Evolutionary conservation across 495 filamentous ascomycete genomes (phyloP), one percentile per base, ranked within the genome.

Genomic region (Sporormia fimetaria): DNA sequence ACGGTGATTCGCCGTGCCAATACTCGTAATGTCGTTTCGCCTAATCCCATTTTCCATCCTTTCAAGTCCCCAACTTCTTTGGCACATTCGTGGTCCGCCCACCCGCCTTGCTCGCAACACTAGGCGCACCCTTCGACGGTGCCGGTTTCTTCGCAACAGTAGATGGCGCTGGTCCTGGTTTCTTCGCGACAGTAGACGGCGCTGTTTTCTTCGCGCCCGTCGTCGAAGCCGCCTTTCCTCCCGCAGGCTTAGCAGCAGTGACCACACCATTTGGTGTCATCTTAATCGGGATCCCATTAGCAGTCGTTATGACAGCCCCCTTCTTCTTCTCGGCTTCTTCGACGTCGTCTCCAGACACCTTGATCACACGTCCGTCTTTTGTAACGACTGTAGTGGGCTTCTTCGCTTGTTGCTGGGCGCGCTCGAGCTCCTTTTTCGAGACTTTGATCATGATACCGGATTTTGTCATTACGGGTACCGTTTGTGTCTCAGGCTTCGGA

Each of bases 381-480:
- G 41, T 44, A 10, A 54, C 45, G 18, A 49, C 30, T 2, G 45
- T 45, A 9, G 45, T 41, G 5, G 44, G 44, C 25, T 46, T 45
- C 32, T 54, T 54, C 5, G 33, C 51, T 21, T 54, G 40, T 27
- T n/a, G n/a, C n/a, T n/a, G n/a, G n/a, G n/a, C n/a, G n/a, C n/a
- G n/a, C 9, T 54, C 44, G 9, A 47, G 44, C 28, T 54, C 21
- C n/a, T 35, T 16, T 35, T 45, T 49, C 6, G 51, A 37, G 2
- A 54, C 32, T 16, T 54, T 48, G 36, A 54, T 54, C 18, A 42
- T 36, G 18, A 54, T 38, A 10, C 51, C 51, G 8, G 44, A 45
- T 16, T 41, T 49, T 4, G 45, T 49, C 45, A 54, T 49, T 3
- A 49, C 33, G 18, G 26, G 26, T 6, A 29, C 40, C 7, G 32